Percentiles rank a stretch among this genome's conserved stretches.
phyloP scores from a whole-genome alignment of 2,329 filamentous ascomycete genomes.

The Rugonectria rugulosa region DNA sequence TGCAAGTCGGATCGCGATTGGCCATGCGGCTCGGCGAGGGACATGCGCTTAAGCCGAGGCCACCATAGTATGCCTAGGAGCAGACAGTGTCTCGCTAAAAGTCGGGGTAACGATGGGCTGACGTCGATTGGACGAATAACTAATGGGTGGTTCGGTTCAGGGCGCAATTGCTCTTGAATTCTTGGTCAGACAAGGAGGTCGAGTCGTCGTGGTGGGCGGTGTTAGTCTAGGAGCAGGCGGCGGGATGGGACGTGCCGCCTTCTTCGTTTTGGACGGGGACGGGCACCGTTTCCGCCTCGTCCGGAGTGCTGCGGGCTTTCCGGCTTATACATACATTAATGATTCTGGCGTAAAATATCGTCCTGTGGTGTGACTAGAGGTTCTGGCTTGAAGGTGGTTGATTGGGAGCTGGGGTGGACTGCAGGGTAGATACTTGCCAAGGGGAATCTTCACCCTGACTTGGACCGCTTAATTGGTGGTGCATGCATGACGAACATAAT shows the following conservation, averaged over 20 bases:
- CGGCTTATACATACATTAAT: not conserved
- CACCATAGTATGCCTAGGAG: conserved; percentile 17
- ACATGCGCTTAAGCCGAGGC: conserved; percentile 29
- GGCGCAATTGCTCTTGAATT: conserved; percentile 3
- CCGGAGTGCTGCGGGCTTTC: not conserved
- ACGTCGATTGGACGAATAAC: conserved; percentile 28
- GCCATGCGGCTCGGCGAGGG: conserved; percentile 19
- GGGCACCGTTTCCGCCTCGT: not conserved
- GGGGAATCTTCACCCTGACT: too few species aligned
- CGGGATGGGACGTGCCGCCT: conserved; percentile 37
- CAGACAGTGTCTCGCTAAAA: conserved; percentile 35
- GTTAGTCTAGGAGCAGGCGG: conserved; percentile 22
- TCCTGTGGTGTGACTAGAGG: not conserved
- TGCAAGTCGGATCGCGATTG: conserved; percentile 30
- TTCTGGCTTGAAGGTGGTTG: not conserved
- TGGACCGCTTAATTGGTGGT: too few species aligned
- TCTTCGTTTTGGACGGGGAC: conserved; percentile 1
- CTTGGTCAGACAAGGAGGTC: conserved; percentile 8
- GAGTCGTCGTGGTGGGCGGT: conserved; percentile 17
- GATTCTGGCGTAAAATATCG: conserved; percentile 4
- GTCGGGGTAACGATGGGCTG: conserved; percentile 32
- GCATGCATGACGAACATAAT: too few species aligned
- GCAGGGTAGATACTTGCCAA: conserved; percentile 30
- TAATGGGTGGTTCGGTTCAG: conserved; percentile 5
- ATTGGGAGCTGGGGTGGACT: conserved; percentile 11